A percentile compares a stretch with the other conserved stretches of the same genome.
phyloP scores from a whole-genome alignment of 2,329 filamentous ascomycete species.

The Penicillium sp. region DNA sequence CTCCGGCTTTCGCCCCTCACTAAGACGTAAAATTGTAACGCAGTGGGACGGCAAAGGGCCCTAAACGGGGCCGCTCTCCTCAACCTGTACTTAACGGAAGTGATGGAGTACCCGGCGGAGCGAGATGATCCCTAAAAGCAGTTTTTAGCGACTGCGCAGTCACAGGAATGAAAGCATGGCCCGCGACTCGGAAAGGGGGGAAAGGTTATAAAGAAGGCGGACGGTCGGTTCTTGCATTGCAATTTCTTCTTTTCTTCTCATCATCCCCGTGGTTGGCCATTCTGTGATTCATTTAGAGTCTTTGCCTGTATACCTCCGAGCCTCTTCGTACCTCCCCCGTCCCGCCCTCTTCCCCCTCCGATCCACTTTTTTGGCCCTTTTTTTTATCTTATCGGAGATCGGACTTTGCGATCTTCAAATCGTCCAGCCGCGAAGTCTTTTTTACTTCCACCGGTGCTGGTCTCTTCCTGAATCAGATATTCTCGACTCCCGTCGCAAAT shows the following conservation, averaged over 20 bases:
- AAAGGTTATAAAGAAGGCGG: conserved; percentile 24
- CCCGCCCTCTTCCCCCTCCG: conserved; percentile 1
- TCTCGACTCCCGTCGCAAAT: conserved; percentile 2
- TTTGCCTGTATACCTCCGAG: conserved; percentile 2
- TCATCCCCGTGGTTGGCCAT: conserved; percentile 7
- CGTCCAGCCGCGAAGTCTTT: conserved; percentile 14
- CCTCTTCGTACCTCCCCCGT: not conserved
- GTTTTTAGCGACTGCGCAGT: conserved; percentile 45
- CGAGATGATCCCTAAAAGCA: conserved; percentile 51
- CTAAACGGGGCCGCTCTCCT: conserved; percentile 43
- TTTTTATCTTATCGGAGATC: conserved; percentile 31
- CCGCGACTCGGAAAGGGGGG: conserved; percentile 16
- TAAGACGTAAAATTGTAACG: conserved; percentile 25
- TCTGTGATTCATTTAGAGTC: not conserved
- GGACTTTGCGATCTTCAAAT: conserved; percentile 21
- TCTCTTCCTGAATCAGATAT: not conserved
- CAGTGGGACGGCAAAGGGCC: conserved; percentile 31
- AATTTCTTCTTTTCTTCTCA: conserved; percentile 6
- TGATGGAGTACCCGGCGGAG: conserved; percentile 34
- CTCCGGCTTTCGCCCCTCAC: conserved; percentile 12
- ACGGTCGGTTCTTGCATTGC: conserved; percentile 11
- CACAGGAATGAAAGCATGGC: conserved; percentile 20
- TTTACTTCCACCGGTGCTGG: not conserved
- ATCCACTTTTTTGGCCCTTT: conserved; percentile 13
- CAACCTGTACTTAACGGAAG: conserved; percentile 55